These are phyloP conservation scores for Eudorina sp. DNA, from an alignment of 139 green algal species.

Conservation along the genomic window DNA sequence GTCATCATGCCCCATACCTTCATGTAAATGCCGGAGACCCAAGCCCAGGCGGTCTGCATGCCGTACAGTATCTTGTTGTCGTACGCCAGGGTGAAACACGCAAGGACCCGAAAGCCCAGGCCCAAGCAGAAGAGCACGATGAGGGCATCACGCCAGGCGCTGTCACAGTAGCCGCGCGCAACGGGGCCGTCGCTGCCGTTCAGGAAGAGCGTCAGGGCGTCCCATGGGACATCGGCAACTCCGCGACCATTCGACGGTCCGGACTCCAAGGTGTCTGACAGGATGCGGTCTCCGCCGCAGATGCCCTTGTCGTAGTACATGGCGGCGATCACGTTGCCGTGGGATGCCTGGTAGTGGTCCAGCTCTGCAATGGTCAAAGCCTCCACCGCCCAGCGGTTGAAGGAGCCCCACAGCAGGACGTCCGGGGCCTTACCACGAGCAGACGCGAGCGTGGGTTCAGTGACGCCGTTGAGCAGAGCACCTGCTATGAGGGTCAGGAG, in stretches of 20 bases:
- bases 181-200: background rate
- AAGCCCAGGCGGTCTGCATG: too few species aligned
- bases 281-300: background rate
- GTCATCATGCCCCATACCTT: too few species aligned
- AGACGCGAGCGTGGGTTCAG: conserved; percentile 29
- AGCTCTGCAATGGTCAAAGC: conserved; percentile 4
- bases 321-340: conserved; percentile 23
- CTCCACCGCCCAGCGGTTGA: conserved; percentile 50
- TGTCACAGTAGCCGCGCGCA: background rate
- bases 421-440: conserved; percentile 41
- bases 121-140: conserved; percentile 1
- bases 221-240: too few species aligned
- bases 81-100: background rate
- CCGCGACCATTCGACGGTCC: background rate
- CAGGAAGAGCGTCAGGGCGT: background rate
- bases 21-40: too few species aligned
- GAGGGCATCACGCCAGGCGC: background rate
- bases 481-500: conserved; percentile 59
- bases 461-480: conserved; percentile 55
- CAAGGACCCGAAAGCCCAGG: background rate
- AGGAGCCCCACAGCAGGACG: conserved; percentile 48
- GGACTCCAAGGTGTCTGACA: background rate
- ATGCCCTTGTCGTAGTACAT: conserved; percentile 24
- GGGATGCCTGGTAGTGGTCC: conserved; percentile 7
- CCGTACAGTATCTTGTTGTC: too few species aligned